Base-by-base conservation (phyloP, 306 rosid genomes). In the Gleditsia sinensis region DNA sequence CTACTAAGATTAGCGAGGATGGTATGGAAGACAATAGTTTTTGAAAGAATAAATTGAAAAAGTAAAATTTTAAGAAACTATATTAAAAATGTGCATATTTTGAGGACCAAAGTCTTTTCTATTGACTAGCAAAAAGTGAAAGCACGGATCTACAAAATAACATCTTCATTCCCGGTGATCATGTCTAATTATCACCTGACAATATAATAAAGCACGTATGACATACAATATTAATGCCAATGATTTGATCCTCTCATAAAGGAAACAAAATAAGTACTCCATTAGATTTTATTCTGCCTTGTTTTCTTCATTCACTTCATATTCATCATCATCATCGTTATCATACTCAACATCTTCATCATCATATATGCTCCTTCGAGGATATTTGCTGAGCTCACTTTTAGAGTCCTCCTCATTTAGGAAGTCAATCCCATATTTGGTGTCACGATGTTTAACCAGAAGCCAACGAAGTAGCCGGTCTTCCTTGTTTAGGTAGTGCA, bases 401-500 rank as follows among this genome's bases (percentile, higher is more conserved):
- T 63, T 73, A 17, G 56, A 58, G 9, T 86, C 86, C 43, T 82
- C 91, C 71, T 83, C 89, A 12, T 34, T 72, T 21, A 63, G 32
- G 74, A 77, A 72, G 10, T 90, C 94, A 59, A 79, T 23, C 25
- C 92, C 91, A 54, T 63, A 85, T 51, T 75, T 78, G 11, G 70
- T 30, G 51, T 79, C 62, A 13, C 93, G 90, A 42, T 91, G 93
- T 82, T 87, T 93, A 73, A 89, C 93, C 56, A 91, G 78, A 81
- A 93, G 92, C 97, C 97, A 89, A 23, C 95, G 96, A 71, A 91
- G 78, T 34, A 91, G 77, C 6, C 91, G 80, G 68, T 94, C 98
- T 82, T 94, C 98, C 86, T 91, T 91, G 89, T 90, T 91, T 70
- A 94, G 83, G 89, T 94, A 94, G 68, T 86, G 97, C 66, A 94